These are phyloP conservation scores for Citrullus amarus DNA, from an alignment of 306 rosid species.

Conservation along the genomic window DNA sequence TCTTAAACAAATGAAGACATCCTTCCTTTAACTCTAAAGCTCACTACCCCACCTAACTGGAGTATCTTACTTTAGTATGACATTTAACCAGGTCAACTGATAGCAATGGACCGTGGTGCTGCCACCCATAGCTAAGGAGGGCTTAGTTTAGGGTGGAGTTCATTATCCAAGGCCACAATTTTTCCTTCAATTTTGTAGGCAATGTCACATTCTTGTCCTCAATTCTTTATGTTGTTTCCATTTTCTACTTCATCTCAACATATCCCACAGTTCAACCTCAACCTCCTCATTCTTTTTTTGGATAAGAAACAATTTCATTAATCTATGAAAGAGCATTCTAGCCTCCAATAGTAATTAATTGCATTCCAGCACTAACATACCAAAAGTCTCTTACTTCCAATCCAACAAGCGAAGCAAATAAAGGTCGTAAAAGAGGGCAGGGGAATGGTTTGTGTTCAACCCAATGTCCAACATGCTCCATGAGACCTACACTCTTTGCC, in stretches of 20 bases:
- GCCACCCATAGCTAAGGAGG: background rate
- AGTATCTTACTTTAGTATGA: background rate
- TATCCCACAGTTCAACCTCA: background rate
- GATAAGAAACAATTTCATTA: too few species aligned
- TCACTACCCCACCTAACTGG: background rate
- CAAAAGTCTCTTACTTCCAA: background rate
- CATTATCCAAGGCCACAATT: background rate
- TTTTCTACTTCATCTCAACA: background rate
- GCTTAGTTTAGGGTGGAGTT: background rate
- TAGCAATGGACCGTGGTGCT: background rate
- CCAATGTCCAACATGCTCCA: background rate
- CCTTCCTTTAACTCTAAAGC: background rate
- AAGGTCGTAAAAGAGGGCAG: background rate
- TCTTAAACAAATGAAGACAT: too few species aligned
- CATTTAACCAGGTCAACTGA: background rate
- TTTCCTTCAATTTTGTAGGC: background rate
- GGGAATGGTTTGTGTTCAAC: background rate
- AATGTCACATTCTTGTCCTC: background rate
- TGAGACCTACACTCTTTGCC: background rate
- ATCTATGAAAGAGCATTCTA: too few species aligned
- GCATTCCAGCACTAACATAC: background rate
- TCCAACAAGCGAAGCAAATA: background rate
- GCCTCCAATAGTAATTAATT: background rate
- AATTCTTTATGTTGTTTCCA: background rate
- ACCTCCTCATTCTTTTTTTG: background rate